Evolutionary conservation across 306 rosid species (phyloP).

Genomic region (Trifolium repens): DNA sequence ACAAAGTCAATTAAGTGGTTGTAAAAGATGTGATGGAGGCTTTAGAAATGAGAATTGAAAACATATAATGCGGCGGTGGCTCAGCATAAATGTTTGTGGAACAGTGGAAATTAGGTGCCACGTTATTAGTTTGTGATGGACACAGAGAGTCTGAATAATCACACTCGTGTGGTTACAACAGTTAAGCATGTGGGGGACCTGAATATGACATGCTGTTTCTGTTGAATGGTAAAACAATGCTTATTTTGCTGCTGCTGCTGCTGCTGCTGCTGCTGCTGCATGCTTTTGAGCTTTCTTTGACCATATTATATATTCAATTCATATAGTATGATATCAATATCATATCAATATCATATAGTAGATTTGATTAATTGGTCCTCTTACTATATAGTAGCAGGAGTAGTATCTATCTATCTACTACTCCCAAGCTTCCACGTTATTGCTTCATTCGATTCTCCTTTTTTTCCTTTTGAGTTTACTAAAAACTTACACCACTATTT

Average conservation of each 20-base stretch:
- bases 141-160: slow-evolving; percentile 42
- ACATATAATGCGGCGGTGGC: slow-evolving; percentile 39
- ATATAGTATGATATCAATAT: too few species aligned
- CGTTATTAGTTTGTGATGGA: slow-evolving; percentile 6
- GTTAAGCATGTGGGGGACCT: slow-evolving; percentile 49
- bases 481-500: neutral
- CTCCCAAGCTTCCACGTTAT: slow-evolving; percentile 44
- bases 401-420: neutral
- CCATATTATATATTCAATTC: neutral
- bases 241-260: neutral
- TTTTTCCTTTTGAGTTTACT: slow-evolving; percentile 12
- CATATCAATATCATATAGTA: neutral
- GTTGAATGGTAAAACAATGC: slow-evolving; percentile 34
- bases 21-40: neutral
- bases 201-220: slow-evolving; percentile 36
- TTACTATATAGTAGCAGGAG: neutral
- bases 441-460: slow-evolving; percentile 4
- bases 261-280: neutral
- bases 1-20: neutral
- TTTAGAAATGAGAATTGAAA: slow-evolving; percentile 9
- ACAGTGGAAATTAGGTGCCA: slow-evolving; percentile 27
- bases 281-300: slow-evolving; percentile 37
- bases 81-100: slow-evolving; percentile 33
- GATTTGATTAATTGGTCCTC: neutral
- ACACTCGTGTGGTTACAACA: slow-evolving; percentile 54